Evolutionary conservation across 1,139 yeast species (phyloP).

Genomic region (Keqinozyma sinolaborantium): DNA sequence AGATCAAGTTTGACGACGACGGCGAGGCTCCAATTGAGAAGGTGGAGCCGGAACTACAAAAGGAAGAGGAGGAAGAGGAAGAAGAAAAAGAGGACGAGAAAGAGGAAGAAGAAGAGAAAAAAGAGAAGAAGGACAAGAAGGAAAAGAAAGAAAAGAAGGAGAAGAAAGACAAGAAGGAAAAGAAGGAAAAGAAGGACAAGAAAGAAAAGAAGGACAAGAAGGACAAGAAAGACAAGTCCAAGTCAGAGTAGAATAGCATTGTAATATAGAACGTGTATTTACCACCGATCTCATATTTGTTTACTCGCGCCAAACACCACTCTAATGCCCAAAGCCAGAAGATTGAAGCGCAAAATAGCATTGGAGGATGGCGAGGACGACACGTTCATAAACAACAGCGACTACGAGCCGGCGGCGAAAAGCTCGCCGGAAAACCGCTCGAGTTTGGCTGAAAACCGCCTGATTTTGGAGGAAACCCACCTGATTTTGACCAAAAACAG

Average conservation of each 20-base stretch:
- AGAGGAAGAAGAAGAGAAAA: constrained; percentile 16
- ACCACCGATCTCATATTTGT: constrained; percentile 1
- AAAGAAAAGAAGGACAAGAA: constrained; percentile 11
- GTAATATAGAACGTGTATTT: neutral
- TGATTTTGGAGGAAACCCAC: too few species aligned
- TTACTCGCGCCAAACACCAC: neutral
- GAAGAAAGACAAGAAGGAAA: constrained; percentile 9
- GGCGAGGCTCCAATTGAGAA: constrained; percentile 16
- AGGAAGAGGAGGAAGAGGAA: constrained; percentile 9
- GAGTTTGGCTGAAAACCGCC: constrained; percentile 2
- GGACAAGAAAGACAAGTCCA: too few species aligned
- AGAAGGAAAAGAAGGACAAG: constrained; percentile 13
- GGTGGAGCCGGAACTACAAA: constrained; percentile 15
- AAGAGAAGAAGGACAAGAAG: constrained; percentile 8
- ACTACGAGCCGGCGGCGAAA: constrained; percentile 13
- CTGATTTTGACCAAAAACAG: constrained; percentile 5
- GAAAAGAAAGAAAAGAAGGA: constrained; percentile 13
- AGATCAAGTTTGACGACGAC: constrained; percentile 27
- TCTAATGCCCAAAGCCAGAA: constrained; percentile 4
- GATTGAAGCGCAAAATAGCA: constrained; percentile 10
- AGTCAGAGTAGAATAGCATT: constrained; percentile 1
- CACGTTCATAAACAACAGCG: constrained; percentile 43
- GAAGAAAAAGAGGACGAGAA: constrained; percentile 12
- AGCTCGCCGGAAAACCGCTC: neutral
- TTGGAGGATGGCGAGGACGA: constrained; percentile 17